These are phyloP conservation scores for Glycyrrhiza uralensis DNA, from an alignment of 306 rosid genomes.

Conservation along the genomic window DNA sequence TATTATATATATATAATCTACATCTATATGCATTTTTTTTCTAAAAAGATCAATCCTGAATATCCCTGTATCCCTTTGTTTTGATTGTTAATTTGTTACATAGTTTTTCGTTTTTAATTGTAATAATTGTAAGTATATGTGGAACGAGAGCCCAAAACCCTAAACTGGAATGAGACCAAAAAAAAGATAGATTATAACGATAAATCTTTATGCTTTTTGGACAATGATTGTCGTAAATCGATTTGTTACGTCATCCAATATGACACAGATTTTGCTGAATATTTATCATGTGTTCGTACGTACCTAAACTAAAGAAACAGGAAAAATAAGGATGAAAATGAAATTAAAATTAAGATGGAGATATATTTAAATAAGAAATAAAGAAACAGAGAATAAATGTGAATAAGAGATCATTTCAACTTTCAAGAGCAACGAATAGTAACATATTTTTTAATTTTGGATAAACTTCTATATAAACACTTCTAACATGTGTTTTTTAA, in stretches of 20 bases:
- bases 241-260: neutral
- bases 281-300: neutral
- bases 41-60: neutral
- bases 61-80: neutral
- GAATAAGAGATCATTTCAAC: no score
- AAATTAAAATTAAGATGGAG: no score
- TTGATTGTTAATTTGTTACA: slow-evolving; percentile 1
- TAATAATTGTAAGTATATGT: no score
- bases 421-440: no score
- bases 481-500: no score
- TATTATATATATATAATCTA: neutral
- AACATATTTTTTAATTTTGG: no score
- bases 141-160: neutral
- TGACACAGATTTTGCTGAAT: neutral
- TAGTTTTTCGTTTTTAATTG: neutral
- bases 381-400: no score
- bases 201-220: neutral
- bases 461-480: no score
- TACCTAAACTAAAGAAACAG: neutral
- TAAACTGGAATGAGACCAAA: neutral
- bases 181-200: neutral
- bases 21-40: neutral
- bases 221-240: slow-evolving; percentile 4
- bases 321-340: neutral
- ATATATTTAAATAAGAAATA: no score